These are phyloP conservation scores for sorghum (Sorghum bicolor) DNA, from an alignment of 176 grass and related monocot species.

Conservation along the genomic window Sorghum_bicolor_NCBIv3 NC_012872.2:70617501-70618000, in stretches of 20 bases:
- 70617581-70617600: slow-evolving; percentile 7
- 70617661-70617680: slow-evolving; percentile 63
- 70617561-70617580: slow-evolving; percentile 32
- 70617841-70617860: slow-evolving; percentile 76
- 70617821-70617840: slow-evolving; percentile 96
- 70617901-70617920: slow-evolving; percentile 52
- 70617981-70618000: slow-evolving; percentile 85
- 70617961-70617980: slow-evolving; percentile 88
- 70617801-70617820: slow-evolving; percentile 84
- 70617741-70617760: neutral
- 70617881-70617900: slow-evolving; percentile 58
- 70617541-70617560: neutral
- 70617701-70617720: neutral
- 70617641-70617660: slow-evolving; percentile 46
- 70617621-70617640: slow-evolving; percentile 30
- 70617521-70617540: neutral
- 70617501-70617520: neutral
- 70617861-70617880: slow-evolving; percentile 71
- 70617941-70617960: slow-evolving; percentile 55
- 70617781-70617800: slow-evolving; percentile 75
- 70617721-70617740: neutral
- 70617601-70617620: slow-evolving; percentile 32
- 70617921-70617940: slow-evolving; percentile 81
- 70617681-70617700: neutral
- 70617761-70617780: slow-evolving; percentile 36